Base-by-base conservation (phyloP, 2,329 filamentous ascomycete species). In the Cytospora piceicola region DNA sequence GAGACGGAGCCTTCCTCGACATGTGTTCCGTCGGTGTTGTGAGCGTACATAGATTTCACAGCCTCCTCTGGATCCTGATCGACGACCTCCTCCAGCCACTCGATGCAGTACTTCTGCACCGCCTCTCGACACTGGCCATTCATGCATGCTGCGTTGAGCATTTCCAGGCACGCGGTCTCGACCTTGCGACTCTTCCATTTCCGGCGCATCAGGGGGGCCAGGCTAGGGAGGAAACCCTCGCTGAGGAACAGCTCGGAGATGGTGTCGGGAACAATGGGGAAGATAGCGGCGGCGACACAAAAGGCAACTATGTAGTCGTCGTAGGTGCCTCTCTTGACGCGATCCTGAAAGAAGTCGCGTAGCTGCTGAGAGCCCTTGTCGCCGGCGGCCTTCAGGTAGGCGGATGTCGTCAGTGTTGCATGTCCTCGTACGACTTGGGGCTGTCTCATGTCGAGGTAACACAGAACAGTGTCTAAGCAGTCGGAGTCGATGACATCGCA, bases 231-330 rank as follows among this genome's bases (percentile, higher is more conserved):
- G 73, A 99, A 98, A 3, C 92, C 92, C 70, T 97, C 92, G 42
- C 89, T 93, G 64, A 98, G 85, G 75, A 99, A 97, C 46, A 98
- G 82, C 66, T 88, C 83, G 3, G 92, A 84, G 2, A 90, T 92
- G 53, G 92, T 85, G 63, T 89, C 85, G 3, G 93, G 90, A 2
- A 92, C 88, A 61, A 99, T 85, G 1, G 95, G 94, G 75, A 99
- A 99, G 11, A 96, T 87, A 27, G 89, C 88, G 2, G 93, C 88
- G 7, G 93, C 93, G n/a, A 94, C 93, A 61, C 94, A 98, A 76
- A 97, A 98, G 7, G 94, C 94, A 58, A 95, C 83, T 63, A 97
- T 92, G 70, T 96, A 87, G 76, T 96, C 92, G 72, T 97, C 94
- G 69, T 93, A 92, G 29, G 90, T 94, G 61, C 89, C 89, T 69